Percentiles rank a stretch among this genome's conserved stretches.
phyloP scores from a whole-genome alignment of 129 eudicot genomes.

The Chrysanthemum lavandulifolium region DNA sequence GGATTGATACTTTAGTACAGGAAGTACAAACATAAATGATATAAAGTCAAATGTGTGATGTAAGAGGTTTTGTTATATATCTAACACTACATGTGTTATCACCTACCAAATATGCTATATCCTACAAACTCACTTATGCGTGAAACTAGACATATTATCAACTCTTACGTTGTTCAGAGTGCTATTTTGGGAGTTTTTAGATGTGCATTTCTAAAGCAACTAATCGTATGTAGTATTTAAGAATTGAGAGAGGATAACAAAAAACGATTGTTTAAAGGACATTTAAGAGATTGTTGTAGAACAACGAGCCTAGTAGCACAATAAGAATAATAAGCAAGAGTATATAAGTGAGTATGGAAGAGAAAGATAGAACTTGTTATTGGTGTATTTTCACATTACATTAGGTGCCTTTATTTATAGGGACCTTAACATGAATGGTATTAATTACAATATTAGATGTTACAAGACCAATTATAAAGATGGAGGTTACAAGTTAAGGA shows the following conservation, averaged over 20 bases:
- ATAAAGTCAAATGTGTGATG: slow-evolving; percentile 29
- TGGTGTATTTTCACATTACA: no score
- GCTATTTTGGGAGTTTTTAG: neutral
- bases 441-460: no score
- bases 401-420: no score
- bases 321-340: no score
- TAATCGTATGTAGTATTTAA: neutral
- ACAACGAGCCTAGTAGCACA: no score
- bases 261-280: no score
- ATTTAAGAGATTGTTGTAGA: no score
- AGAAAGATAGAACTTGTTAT: no score
- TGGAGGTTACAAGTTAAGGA: no score
- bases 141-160: neutral
- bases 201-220: neutral
- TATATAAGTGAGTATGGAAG: no score
- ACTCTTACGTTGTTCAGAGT: neutral
- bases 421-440: no score
- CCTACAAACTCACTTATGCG: slow-evolving; percentile 4
- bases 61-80: slow-evolving; percentile 25
- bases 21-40: slow-evolving; percentile 26
- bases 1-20: slow-evolving; percentile 22
- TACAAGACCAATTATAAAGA: no score
- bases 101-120: slow-evolving; percentile 31
- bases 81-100: slow-evolving; percentile 27
- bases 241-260: neutral